These are phyloP conservation scores for Zygosaccharomyces rouxii DNA, from an alignment of 805 yeast genomes.

Conservation along the genomic window DNA sequence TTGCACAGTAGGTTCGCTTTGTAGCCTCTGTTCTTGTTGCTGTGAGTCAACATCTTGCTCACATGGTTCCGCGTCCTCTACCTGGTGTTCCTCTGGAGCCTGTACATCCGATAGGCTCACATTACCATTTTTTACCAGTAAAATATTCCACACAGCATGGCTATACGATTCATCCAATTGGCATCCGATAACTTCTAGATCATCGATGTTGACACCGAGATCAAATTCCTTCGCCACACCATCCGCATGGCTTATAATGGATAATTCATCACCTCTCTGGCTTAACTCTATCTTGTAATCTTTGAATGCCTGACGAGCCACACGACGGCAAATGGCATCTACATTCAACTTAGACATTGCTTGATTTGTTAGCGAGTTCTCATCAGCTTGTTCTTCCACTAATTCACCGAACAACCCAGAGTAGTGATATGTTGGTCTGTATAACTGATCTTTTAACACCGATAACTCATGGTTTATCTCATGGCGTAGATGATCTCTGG, in stretches of 20 bases:
- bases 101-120: background rate
- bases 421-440: conserved; percentile 23
- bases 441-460: conserved; percentile 18
- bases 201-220: conserved; percentile 21
- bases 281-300: conserved; percentile 30
- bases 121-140: conserved; percentile 5
- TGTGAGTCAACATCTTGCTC: background rate
- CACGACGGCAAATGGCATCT: conserved; percentile 16
- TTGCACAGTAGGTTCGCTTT: no score
- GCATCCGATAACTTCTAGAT: conserved; percentile 24
- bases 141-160: conserved; percentile 19
- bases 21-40: conserved; percentile 4
- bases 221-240: conserved; percentile 19
- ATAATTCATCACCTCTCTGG: conserved; percentile 25
- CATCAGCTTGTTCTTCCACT: conserved; percentile 26
- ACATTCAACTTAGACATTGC: conserved; percentile 22
- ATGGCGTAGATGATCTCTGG: conserved; percentile 18
- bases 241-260: conserved; percentile 22
- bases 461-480: conserved; percentile 16
- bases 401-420: conserved; percentile 30
- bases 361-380: conserved; percentile 17
- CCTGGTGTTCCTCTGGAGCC: background rate
- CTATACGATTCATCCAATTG: conserved; percentile 17
- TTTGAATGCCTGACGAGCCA: conserved; percentile 26
- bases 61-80: background rate